A percentile compares a stretch with the other conserved stretches of the same genome.
These are phyloP conservation scores for Rubia balearica DNA, from an alignment of 305 asterid genomes.

Conservation along the genomic window DNA sequence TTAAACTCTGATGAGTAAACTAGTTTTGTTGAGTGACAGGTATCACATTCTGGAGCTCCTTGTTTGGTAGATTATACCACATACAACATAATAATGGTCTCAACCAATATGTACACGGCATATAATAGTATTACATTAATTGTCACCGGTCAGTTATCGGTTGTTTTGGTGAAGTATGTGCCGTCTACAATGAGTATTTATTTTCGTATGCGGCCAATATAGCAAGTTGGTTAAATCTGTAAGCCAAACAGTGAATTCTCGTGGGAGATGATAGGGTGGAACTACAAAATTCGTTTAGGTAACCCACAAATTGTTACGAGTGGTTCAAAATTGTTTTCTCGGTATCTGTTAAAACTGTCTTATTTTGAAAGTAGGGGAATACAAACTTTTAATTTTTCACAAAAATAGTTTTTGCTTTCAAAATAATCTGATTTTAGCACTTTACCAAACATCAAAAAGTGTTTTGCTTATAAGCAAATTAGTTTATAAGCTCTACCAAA, in stretches of 20 bases:
- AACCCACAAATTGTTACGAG: neutral
- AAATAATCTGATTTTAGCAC: too few relatives aligned
- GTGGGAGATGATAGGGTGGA: neutral
- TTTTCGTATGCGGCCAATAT: neutral
- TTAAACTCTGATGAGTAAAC: neutral
- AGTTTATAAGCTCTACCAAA: too few relatives aligned
- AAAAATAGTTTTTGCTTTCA: too few relatives aligned
- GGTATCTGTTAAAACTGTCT: too few relatives aligned
- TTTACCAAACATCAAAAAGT: too few relatives aligned
- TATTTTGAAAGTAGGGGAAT: too few relatives aligned
- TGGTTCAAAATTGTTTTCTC: too few relatives aligned
- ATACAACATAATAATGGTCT: neutral
- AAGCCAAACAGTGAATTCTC: neutral
- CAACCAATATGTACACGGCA: slow-evolving; percentile 1
- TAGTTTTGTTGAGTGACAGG: neutral
- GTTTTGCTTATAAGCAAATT: too few relatives aligned
- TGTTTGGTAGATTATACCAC: neutral
- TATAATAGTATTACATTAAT: neutral
- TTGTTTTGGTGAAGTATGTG: neutral
- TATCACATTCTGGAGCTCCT: neutral
- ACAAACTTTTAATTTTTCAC: too few relatives aligned
- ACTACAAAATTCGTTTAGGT: neutral
- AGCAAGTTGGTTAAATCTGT: neutral
- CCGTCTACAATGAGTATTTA: neutral
- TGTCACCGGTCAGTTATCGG: neutral